Conservation (phyloP, 176 grass and related monocot genomes). For the Urochloa ruziziensis region DNA sequence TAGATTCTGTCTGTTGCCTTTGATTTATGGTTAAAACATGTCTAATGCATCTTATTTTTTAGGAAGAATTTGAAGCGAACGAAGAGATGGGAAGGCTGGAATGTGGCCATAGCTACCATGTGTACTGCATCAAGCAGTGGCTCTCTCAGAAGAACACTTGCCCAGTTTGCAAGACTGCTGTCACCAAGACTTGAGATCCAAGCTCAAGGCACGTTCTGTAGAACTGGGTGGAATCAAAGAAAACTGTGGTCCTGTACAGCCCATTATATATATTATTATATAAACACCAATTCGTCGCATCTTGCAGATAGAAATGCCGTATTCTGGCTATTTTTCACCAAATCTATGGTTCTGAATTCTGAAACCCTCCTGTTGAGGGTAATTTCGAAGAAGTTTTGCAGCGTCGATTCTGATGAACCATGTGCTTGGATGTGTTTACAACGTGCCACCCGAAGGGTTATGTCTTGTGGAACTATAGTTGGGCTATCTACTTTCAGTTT, state of each 20-base stretch:
- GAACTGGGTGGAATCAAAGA: not conserved
- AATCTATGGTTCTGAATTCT: slow-evolving; percentile 17
- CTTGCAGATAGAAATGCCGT: slow-evolving; percentile 48
- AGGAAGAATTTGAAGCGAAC: slow-evolving; percentile 93
- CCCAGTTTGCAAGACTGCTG: slow-evolving; percentile 92
- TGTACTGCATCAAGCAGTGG: slow-evolving; percentile 97
- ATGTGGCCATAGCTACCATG: slow-evolving; percentile 88
- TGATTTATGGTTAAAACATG: no score
- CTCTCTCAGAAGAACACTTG: slow-evolving; percentile 92
- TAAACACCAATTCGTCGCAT: slow-evolving; percentile 45
- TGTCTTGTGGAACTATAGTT: no score
- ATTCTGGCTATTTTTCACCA: slow-evolving; percentile 8
- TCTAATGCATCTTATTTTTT: not conserved
- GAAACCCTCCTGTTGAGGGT: not conserved
- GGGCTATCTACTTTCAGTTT: no score
- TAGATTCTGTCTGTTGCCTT: no score
- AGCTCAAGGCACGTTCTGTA: not conserved
- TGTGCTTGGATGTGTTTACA: not conserved
- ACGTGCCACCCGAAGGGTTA: not conserved
- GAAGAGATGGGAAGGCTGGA: slow-evolving; percentile 86
- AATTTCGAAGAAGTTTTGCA: not conserved
- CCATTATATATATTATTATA: slow-evolving; percentile 35
- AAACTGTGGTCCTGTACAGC: slow-evolving; percentile 39
- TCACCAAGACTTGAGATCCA: slow-evolving; percentile 59
- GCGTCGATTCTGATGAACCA: not conserved